Percentiles rank a stretch among this genome's conserved stretches.
These are phyloP conservation scores for Helianthus tuberosus DNA, from an alignment of 129 eudicot genomes.

Conservation along the genomic window DNA sequence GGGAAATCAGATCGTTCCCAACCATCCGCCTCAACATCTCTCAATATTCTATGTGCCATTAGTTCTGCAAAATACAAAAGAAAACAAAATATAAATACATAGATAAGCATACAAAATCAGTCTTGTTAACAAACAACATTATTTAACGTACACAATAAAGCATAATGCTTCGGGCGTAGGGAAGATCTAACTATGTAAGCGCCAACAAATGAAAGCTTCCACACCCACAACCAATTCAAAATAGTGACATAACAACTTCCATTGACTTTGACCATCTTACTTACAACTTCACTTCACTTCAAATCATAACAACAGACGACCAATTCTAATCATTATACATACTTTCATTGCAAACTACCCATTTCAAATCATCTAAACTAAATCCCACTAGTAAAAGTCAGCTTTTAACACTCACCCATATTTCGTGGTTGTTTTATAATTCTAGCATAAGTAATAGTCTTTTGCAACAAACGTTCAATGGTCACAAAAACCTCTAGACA, in stretches of 20 bases:
- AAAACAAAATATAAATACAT: not conserved
- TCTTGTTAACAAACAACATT: not conserved
- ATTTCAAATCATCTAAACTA: not conserved
- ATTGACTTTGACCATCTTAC: not conserved
- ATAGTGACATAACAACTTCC: not conserved
- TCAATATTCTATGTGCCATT: conserved; percentile 83
- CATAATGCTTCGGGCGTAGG: not conserved
- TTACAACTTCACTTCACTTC: not conserved
- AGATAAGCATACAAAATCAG: not conserved
- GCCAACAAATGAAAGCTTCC: conserved; percentile 5
- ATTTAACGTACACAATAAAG: not conserved
- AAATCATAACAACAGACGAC: not conserved
- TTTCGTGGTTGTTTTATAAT: no score
- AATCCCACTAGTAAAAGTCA: not conserved
- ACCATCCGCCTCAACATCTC: conserved; percentile 83
- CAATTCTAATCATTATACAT: not conserved
- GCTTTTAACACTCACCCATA: no score
- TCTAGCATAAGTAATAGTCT: not conserved
- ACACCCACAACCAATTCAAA: not conserved
- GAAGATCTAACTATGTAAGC: not conserved
- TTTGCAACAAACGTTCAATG: not conserved
- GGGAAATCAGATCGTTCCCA: conserved; percentile 95
- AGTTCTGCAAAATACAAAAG: conserved; percentile 19
- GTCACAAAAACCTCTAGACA: not conserved
- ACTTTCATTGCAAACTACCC: not conserved